Conservation (phyloP, 805 yeast species). For the Saturnispora hagleri region DNA sequence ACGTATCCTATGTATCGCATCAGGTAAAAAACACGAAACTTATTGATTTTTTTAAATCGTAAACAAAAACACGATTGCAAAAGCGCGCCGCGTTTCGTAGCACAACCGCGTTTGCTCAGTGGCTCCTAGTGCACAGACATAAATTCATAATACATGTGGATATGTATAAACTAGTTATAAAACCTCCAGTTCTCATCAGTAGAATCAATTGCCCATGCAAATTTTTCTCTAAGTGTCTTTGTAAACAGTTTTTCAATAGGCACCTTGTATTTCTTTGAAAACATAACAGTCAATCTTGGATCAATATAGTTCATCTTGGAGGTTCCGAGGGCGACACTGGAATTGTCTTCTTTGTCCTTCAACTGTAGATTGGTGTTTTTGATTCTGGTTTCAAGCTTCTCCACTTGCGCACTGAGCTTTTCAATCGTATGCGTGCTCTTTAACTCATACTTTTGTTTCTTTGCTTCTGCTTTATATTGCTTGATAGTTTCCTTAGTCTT, state of each 20-base stretch:
- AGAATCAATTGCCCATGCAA: slow-evolving; percentile 92
- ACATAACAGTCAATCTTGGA: slow-evolving; percentile 84
- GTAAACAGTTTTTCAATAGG: slow-evolving; percentile 91
- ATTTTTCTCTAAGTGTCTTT: slow-evolving; percentile 84
- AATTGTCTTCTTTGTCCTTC: slow-evolving; percentile 89
- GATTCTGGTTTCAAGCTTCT: slow-evolving; percentile 63
- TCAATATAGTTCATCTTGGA: slow-evolving; percentile 93
- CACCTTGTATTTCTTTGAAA: slow-evolving; percentile 74
- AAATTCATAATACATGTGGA: neutral
- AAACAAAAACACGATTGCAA: neutral
- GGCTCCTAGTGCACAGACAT: neutral
- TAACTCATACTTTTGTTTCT: slow-evolving; percentile 48
- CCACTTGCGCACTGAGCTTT: slow-evolving; percentile 62
- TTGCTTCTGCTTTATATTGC: slow-evolving; percentile 48
- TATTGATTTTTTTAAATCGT: neutral
- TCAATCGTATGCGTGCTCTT: slow-evolving; percentile 50
- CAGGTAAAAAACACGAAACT: neutral
- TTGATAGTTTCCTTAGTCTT: slow-evolving; percentile 44
- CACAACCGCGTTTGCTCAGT: neutral
- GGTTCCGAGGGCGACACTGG: slow-evolving; percentile 87
- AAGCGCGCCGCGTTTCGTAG: slow-evolving; percentile 1
- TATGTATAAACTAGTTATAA: slow-evolving; percentile 22
- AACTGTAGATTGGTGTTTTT: slow-evolving; percentile 60
- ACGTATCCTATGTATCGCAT: neutral
- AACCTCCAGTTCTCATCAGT: slow-evolving; percentile 85